These are phyloP conservation scores for Crucibulum parvulum DNA, from an alignment of 1,284 basidiomycete genomes.

Conservation along the genomic window DNA sequence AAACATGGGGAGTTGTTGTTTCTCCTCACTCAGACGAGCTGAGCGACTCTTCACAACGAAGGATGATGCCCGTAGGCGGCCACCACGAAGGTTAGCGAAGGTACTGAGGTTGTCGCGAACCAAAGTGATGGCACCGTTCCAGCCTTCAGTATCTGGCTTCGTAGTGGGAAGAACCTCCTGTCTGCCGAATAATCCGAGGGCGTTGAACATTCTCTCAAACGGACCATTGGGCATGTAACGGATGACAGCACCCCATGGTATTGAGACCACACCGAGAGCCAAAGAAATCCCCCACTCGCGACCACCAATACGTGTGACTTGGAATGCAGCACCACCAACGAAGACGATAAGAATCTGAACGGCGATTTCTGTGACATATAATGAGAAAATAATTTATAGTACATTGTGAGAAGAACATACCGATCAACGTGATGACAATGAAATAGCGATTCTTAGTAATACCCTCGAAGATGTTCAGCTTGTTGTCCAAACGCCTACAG, in stretches of 20 bases:
- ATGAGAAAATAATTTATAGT: neutral
- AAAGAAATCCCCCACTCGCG: constrained; percentile 95
- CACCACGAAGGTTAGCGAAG: constrained; percentile 86
- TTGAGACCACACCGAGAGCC: constrained; percentile 84
- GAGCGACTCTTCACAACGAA: constrained; percentile 83
- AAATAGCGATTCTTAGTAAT: constrained; percentile 88
- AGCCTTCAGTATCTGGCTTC: constrained; percentile 67
- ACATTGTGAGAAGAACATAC: constrained; percentile 45
- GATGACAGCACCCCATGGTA: constrained; percentile 88
- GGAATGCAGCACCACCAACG: constrained; percentile 91
- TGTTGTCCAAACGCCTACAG: constrained; percentile 85
- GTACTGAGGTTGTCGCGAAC: constrained; percentile 87
- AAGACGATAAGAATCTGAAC: constrained; percentile 92
- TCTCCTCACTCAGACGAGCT: constrained; percentile 56
- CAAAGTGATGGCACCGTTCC: constrained; percentile 76
- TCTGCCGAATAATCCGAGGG: constrained; percentile 70
- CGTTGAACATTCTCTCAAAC: constrained; percentile 77
- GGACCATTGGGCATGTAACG: constrained; percentile 86
- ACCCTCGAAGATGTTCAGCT: constrained; percentile 91
- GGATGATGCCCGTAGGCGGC: constrained; percentile 82
- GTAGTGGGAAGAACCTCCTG: constrained; percentile 73
- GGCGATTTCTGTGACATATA: constrained; percentile 70
- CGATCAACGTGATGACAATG: constrained; percentile 85
- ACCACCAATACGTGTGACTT: constrained; percentile 81
- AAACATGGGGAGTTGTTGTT: constrained; percentile 27